Evolutionary conservation across 148 eudicot genomes (phyloP).

Genomic region (Rhododendron simsii): DNA sequence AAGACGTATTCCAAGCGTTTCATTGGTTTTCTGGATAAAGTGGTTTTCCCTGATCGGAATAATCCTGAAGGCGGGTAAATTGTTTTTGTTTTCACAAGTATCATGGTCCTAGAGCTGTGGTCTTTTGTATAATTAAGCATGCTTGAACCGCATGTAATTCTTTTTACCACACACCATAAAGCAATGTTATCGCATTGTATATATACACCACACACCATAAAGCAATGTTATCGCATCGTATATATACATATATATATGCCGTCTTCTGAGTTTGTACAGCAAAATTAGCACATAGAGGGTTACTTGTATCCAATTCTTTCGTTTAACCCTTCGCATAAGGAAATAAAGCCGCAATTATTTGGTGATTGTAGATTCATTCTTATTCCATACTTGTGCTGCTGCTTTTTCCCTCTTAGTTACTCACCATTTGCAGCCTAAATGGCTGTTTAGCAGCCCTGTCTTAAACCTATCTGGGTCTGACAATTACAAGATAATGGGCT

Average conservation of each 20-base stretch:
- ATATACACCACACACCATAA: not conserved
- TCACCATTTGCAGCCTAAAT: not conserved
- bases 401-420: not conserved
- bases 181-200: not conserved
- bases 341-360: slow-evolving; percentile 5
- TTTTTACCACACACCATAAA: not conserved
- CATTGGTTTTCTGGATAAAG: slow-evolving; percentile 56
- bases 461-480: not conserved
- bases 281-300: not conserved
- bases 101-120: not conserved
- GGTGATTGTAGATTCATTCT: not conserved
- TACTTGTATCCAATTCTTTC: not conserved
- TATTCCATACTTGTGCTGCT: not conserved
- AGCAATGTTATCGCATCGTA: not conserved
- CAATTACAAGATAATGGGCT: not conserved
- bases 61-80: slow-evolving; percentile 11
- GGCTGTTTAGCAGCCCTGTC: not conserved
- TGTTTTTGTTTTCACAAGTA: not conserved
- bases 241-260: no score
- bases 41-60: slow-evolving; percentile 56
- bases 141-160: slow-evolving; percentile 10
- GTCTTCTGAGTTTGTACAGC: not conserved
- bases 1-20: slow-evolving; percentile 66
- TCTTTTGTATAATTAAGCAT: not conserved
- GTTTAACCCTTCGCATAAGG: not conserved